Evolutionary conservation across 2,329 filamentous ascomycete genomes (phyloP).

Genomic region (Biscogniauxia sp.): DNA sequence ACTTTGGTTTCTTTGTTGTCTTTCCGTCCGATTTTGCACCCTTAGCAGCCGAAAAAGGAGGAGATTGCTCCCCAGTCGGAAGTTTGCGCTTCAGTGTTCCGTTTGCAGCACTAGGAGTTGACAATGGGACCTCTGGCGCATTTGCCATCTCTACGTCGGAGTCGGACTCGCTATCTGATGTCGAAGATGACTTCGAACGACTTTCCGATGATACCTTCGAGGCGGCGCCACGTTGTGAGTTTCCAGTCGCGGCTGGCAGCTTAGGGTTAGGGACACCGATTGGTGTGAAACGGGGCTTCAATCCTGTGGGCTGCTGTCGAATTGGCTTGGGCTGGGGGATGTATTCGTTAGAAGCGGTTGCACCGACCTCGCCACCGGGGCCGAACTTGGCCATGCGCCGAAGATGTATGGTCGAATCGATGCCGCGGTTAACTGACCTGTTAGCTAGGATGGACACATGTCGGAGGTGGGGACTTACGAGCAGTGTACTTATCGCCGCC

Average conservation of each 20-base stretch:
- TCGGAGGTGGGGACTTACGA: conserved; percentile 41
- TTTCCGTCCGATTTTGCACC: conserved; percentile 18
- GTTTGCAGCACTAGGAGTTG: conserved; percentile 14
- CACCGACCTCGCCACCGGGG: conserved; percentile 37
- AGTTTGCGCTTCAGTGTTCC: conserved; percentile 39
- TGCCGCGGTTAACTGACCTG: conserved; percentile 39
- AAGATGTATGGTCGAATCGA: conserved; percentile 63
- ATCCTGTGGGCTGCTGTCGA: conserved; percentile 64
- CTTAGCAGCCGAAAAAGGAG: conserved; percentile 9
- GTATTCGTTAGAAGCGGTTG: conserved; percentile 41
- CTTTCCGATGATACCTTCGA: conserved; percentile 37
- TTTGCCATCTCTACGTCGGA: conserved; percentile 43
- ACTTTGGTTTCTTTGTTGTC: conserved; percentile 32
- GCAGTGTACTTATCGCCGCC: conserved; percentile 53
- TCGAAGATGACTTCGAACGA: conserved; percentile 29
- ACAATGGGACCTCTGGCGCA: conserved; percentile 30
- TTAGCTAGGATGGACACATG: conserved; percentile 22
- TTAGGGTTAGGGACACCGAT: conserved; percentile 50
- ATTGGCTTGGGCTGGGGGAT: conserved; percentile 48
- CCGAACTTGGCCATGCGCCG: conserved; percentile 60
- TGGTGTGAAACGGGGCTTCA: conserved; percentile 66
- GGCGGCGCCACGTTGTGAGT: conserved; percentile 35
- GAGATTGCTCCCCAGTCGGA: conserved; percentile 20
- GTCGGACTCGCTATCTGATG: conserved; percentile 35
- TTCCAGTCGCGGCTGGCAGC: conserved; percentile 9